Base-by-base conservation (phyloP, 208 protist species). In the Acanthamoeba royreba region DNA sequence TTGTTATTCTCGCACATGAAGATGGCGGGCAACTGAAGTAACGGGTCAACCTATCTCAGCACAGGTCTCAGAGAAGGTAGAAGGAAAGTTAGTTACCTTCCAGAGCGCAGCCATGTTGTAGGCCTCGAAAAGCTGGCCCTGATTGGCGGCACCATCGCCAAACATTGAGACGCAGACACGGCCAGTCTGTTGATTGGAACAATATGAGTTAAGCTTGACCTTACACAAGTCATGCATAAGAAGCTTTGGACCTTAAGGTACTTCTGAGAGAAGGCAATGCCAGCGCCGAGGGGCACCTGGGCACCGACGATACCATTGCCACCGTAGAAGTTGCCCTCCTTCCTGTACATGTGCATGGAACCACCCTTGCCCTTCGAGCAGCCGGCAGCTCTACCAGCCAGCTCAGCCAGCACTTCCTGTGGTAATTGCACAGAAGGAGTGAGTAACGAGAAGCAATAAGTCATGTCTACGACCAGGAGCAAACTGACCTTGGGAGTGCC, bases 291-390 rank as follows among this genome's bases (percentile, higher is more conserved):
- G 28, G 98, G 98, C 28, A 98, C 98, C 96, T 99, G 98, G 40
- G 98, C 99, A 46, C 99, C 99, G 46, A 99, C 99, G 94, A 99
- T 99, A 95, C 99, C 99, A 96, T 99, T 99, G 61, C 99, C 99
- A 89, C 99, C 99, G 95, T 98, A 99, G 96, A 99, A 99, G 90
- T 98, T 97, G 77, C 97, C 92, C 33, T 97, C 92, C 22, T 96
- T 87, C 58, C 93, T 97, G 97, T 99, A 99, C 98, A 99, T 99
- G 97, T 99, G 99, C 99, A 99, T 99, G 83, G 98, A 99, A 38
- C 99, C 99, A 63, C 99, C 99, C 53, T 99, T 98, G 91, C 98
- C 98, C 93, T 99, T 98, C 46, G 97, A 98, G 96, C 97, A 97
- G 85, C 98, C 98, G 28, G 92, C 94, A 74, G 94, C 81, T 43